phyloP scores from a whole-genome alignment of 1,284 basidiomycete genomes.

The Pseudozyma tsukubaensis region DNA sequence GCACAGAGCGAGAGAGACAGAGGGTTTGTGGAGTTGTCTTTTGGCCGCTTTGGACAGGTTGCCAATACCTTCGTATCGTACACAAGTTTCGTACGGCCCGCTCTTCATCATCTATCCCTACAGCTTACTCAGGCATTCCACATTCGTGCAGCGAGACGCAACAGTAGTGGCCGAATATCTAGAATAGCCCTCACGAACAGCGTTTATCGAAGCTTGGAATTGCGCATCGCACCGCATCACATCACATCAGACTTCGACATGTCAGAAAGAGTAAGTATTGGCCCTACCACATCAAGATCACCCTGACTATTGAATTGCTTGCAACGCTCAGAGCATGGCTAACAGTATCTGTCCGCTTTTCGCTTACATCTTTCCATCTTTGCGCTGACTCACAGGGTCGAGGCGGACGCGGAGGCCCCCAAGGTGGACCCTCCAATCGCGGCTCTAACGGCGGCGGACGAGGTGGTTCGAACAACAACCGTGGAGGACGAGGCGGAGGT shows the following conservation, averaged over 20 bases:
- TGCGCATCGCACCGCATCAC: background rate
- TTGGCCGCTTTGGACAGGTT: slow-evolving; percentile 11
- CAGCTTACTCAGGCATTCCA: too few relatives aligned
- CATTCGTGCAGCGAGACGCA: too few relatives aligned
- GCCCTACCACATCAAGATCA: background rate
- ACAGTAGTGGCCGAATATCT: too few relatives aligned
- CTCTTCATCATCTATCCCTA: too few relatives aligned
- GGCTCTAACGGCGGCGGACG: slow-evolving; percentile 24
- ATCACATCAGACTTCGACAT: slow-evolving; percentile 5
- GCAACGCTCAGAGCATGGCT: background rate
- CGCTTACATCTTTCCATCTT: background rate
- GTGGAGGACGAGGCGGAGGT: slow-evolving; percentile 11
- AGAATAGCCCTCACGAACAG: too few relatives aligned
- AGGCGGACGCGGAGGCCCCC: slow-evolving; percentile 13
- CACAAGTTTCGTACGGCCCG: too few relatives aligned
- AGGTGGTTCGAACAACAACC: slow-evolving; percentile 12
- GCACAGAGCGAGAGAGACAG: background rate
- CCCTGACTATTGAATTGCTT: background rate
- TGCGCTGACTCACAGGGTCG: slow-evolving; percentile 18
- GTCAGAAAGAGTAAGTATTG: slow-evolving; percentile 39
- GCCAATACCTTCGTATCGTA: background rate
- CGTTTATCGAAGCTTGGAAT: background rate
- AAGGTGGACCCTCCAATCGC: slow-evolving; percentile 18
- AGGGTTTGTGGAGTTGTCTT: slow-evolving; percentile 7
- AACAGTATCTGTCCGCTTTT: background rate